Conservation (phyloP, 148 eudicot species). For the Fagopyrum esculentum region DNA sequence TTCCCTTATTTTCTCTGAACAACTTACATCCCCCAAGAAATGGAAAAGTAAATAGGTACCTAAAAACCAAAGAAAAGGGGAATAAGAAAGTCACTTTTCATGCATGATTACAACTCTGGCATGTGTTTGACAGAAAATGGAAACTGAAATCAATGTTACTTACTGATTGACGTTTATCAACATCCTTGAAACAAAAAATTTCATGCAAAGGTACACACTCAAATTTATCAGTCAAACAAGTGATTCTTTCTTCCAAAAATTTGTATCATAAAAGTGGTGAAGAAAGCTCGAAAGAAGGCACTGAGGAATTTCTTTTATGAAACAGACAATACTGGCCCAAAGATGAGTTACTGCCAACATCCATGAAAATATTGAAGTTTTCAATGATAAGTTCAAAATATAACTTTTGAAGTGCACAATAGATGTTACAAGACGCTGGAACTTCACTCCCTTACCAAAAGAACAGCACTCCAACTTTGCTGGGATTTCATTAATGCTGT, state of each 20-base stretch:
- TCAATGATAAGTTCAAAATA: background rate
- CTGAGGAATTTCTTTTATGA: background rate
- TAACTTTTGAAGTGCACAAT: background rate
- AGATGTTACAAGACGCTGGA: background rate
- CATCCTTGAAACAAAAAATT: conserved; percentile 60
- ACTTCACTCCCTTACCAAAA: conserved; percentile 41
- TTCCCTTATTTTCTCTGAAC: too few species aligned
- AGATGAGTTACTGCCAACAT: background rate
- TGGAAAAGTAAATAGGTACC: background rate
- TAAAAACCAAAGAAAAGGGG: background rate
- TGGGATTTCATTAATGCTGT: conserved; percentile 34
- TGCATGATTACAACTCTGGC: background rate
- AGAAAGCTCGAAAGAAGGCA: background rate
- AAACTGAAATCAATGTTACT: conserved; percentile 18
- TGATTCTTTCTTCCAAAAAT: background rate
- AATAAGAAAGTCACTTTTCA: background rate
- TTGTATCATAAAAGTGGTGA: background rate
- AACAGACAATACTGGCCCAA: background rate
- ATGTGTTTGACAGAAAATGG: background rate
- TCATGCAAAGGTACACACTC: conserved; percentile 63
- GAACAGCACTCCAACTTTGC: conserved; percentile 45
- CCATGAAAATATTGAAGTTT: background rate
- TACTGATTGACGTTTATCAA: conserved; percentile 72
- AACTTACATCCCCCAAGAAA: background rate
- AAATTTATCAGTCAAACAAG: background rate